Base-by-base conservation (phyloP, 208 protist species). In the Crithidia fasciculata region DNA sequence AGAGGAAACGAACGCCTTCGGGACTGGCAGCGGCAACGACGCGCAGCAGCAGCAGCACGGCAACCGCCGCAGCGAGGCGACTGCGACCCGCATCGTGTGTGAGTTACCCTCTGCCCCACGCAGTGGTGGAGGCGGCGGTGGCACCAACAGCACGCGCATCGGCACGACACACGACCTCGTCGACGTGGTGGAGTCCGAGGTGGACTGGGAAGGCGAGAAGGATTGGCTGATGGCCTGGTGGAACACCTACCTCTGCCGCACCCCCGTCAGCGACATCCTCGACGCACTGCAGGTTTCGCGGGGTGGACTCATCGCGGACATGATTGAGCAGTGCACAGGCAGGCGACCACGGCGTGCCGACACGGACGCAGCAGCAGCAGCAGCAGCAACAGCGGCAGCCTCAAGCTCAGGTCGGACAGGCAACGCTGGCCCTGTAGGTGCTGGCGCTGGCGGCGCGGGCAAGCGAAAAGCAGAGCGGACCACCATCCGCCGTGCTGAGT, bases 211-310 rank as follows among this genome's bases (percentile, higher is more conserved):
- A 66, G 41, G 40, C 40, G 70, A 80, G 49, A 54, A 88, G 56
- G 83, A 88, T 45, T 72, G 67, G 73, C 75, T 97, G 15, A 82
- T 74, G n/a, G 57, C 60, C 39, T 97, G 93, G 93, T 72, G 94
- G 69, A 97, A 95, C 76, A 64, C 74, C 16, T 92, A 92, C 70
- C 67, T 95, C 56, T 73, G 94, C 70, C 85, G 72, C 57, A 76
- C 82, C 53, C 80, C 91, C 8, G 79, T 90, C 3, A 70, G 74
- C 43, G 82, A 91, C 74, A 59, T 97, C 49, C 60, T 95, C 5
- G 74, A 74, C 57, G 56, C 80, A 16, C 59, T 96, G 68, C 85
- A 92, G 70, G 49, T 62, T 40, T 81, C 78, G 5, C 81, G 86
- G 58, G 95, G 92, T 18, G 77, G 84, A 19, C 41, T 83, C 8